Percentiles rank a stretch among this genome's conserved stretches.
Conservation (phyloP, 1,284 basidiomycete species). For the Chiua sp. region DNA sequence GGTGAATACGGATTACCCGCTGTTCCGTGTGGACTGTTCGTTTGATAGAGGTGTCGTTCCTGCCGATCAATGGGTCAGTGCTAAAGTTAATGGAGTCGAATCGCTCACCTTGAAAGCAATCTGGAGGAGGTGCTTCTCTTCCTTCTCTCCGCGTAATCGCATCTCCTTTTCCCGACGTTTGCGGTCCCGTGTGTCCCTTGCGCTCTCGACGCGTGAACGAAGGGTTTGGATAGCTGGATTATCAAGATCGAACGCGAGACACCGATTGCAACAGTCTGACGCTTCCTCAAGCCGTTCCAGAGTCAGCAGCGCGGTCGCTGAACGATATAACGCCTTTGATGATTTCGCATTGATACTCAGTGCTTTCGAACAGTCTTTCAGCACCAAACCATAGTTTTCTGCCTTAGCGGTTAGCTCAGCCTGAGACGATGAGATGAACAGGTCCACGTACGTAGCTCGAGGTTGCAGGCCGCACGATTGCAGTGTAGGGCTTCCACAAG, state of each 20-base stretch:
- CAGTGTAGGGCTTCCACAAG: slow-evolving; percentile 78
- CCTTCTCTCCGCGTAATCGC: slow-evolving; percentile 50
- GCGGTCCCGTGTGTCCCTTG: slow-evolving; percentile 55
- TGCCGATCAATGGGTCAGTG: slow-evolving; percentile 35
- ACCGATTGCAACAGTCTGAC: slow-evolving; percentile 77
- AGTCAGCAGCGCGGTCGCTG: slow-evolving; percentile 74
- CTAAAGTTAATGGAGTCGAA: slow-evolving; percentile 1
- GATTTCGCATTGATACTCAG: slow-evolving; percentile 66
- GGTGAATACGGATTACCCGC: slow-evolving; percentile 61
- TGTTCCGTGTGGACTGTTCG: slow-evolving; percentile 63
- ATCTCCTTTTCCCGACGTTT: slow-evolving; percentile 56
- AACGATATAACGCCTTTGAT: slow-evolving; percentile 87
- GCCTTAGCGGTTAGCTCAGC: slow-evolving; percentile 9
- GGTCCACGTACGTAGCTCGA: slow-evolving; percentile 72
- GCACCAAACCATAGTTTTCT: slow-evolving; percentile 89
- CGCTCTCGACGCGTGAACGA: slow-evolving; percentile 51
- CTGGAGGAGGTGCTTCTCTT: slow-evolving; percentile 53
- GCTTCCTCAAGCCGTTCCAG: slow-evolving; percentile 81
- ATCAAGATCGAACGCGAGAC: slow-evolving; percentile 60
- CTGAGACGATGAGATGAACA: not conserved
- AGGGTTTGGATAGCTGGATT: slow-evolving; percentile 58
- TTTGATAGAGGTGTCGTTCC: slow-evolving; percentile 68
- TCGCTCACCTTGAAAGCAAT: slow-evolving; percentile 66
- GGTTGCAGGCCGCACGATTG: slow-evolving; percentile 93
- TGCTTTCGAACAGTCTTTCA: slow-evolving; percentile 83